Evolutionary conservation across 768 basidiomycete species (phyloP).

Genomic region (Mycena amicta): DNA sequence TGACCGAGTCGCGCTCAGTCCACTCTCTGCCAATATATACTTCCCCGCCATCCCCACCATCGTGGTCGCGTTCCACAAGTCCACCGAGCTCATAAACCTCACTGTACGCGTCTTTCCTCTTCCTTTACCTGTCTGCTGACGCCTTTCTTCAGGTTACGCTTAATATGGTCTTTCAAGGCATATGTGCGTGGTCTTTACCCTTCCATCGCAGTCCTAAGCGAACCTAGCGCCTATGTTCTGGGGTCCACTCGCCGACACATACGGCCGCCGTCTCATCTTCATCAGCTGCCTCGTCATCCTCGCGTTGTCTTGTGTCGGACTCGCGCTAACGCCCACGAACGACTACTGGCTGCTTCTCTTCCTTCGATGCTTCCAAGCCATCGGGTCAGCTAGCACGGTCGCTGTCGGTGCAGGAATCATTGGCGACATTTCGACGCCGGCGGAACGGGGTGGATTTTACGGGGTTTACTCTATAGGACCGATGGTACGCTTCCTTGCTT

Average conservation of each 20-base stretch:
- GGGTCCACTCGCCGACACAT: constrained; percentile 69
- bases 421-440: constrained; percentile 72
- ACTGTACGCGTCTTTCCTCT: constrained; percentile 54
- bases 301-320: constrained; percentile 63
- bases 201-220: background rate
- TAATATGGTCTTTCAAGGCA: constrained; percentile 70
- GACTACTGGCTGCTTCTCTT: constrained; percentile 81
- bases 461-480: constrained; percentile 68
- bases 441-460: constrained; percentile 74
- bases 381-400: constrained; percentile 78
- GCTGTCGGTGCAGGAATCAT: constrained; percentile 76
- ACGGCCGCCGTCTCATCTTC: constrained; percentile 67
- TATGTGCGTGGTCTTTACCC: constrained; percentile 41
- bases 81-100: constrained; percentile 74
- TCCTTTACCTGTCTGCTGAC: background rate
- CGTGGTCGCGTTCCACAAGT: constrained; percentile 61
- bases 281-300: constrained; percentile 66
- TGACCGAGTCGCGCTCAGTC: constrained; percentile 42
- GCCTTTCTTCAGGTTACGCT: constrained; percentile 50
- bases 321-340: constrained; percentile 50
- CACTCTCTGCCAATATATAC: constrained; percentile 77
- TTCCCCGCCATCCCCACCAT: constrained; percentile 79
- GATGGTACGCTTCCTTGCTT: constrained; percentile 44
- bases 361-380: constrained; percentile 78
- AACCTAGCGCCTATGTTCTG: constrained; percentile 64